phyloP scores from a whole-genome alignment of 2,329 filamentous ascomycete species.

The Fusarium tuaranense region DNA sequence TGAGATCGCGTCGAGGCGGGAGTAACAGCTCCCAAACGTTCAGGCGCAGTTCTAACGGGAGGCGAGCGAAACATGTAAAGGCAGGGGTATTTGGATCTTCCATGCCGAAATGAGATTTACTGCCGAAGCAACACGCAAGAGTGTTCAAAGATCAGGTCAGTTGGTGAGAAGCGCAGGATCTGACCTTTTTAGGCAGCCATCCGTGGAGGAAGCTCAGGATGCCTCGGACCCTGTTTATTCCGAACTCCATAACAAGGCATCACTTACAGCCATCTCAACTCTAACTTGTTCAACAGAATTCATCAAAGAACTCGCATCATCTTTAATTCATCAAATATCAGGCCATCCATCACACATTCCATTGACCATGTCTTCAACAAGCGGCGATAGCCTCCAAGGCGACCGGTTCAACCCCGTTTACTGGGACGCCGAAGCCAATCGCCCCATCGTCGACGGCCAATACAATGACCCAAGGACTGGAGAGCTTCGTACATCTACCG shows the following conservation, averaged over 20 bases:
- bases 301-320: neutral
- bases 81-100: neutral
- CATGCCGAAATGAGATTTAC: neutral
- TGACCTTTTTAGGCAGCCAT: neutral
- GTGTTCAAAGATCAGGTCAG: neutral
- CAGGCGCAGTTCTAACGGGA: slow-evolving; percentile 6
- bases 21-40: slow-evolving; percentile 14
- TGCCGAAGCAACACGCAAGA: neutral
- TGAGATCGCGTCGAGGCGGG: neutral
- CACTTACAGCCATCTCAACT: neutral
- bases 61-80: neutral
- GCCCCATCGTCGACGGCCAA: neutral
- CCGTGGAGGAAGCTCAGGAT: neutral
- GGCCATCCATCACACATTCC: neutral
- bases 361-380: neutral
- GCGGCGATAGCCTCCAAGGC: neutral
- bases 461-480: neutral
- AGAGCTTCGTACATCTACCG: neutral
- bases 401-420: neutral
- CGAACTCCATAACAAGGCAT: neutral
- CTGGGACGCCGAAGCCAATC: neutral
- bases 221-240: neutral
- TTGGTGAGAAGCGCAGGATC: neutral
- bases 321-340: neutral
- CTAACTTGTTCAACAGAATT: neutral